A percentile compares a stretch with the other conserved stretches of the same genome.
phyloP scores from a whole-genome alignment of 2,329 filamentous ascomycete species.

The Sporothrix mexicana region DNA sequence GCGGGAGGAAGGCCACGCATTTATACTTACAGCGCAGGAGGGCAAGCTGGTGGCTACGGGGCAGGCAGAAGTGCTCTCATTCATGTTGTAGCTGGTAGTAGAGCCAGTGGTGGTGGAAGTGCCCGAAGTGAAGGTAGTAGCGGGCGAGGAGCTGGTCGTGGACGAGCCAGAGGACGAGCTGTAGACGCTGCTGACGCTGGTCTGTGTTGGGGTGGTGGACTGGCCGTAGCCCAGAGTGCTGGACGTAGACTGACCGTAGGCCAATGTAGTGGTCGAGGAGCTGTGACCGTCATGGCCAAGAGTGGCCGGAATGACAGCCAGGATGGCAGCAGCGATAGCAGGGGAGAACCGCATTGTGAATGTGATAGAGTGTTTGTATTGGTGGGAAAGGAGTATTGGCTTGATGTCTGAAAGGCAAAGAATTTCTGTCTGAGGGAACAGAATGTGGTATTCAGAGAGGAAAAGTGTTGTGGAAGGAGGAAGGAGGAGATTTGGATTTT shows the following conservation, averaged over 20 bases:
- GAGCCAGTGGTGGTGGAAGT: background rate
- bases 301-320: background rate
- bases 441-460: background rate
- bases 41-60: slow-evolving; percentile 10
- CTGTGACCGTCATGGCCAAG: background rate
- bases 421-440: background rate
- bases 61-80: slow-evolving; percentile 15
- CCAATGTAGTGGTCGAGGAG: background rate
- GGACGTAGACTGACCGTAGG: background rate
- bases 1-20: background rate
- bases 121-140: background rate
- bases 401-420: background rate
- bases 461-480: background rate
- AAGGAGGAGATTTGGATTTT: background rate
- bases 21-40: background rate
- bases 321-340: background rate
- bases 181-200: background rate
- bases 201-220: background rate
- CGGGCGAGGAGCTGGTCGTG: background rate
- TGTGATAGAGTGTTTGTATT: background rate
- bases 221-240: background rate
- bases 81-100: background rate
- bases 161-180: background rate
- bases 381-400: no score
- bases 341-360: background rate